Evolutionary conservation across 1,284 basidiomycete genomes (phyloP), one percentile per base, ranked within the genome.

Genomic region (Ceratobasidium theobromae): DNA sequence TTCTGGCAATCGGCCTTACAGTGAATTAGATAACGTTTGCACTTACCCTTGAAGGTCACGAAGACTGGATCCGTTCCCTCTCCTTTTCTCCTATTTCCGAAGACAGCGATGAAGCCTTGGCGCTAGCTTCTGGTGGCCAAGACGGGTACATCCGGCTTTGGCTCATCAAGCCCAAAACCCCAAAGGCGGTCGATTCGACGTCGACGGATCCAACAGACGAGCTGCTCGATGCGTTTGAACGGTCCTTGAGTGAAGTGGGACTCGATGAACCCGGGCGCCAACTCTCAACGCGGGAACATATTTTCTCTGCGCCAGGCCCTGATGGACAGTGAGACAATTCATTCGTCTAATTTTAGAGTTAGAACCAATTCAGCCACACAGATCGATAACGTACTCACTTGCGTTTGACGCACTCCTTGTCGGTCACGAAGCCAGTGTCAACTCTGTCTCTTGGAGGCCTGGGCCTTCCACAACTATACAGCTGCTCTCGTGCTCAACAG

Each of bases 351-450:
- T 45, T 12, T 33, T 65, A 53, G n/a, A 8, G 23, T 9, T 23
- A 23, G n/a, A 23, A 28, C 11, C 27, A n/a, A n/a, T 33, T 16
- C 40, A 32, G 4, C 54, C n/a, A n/a, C 40, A 46, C 51, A 73
- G 87, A 30, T 73, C 78, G 5, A 81, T 81, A 60, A 83, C 86
- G 68, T 93, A 84, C 74, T 85, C 87, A 9, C 82, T 95, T 38
- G 90, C 88, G 0, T 93, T 96, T 66, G 95, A 98, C 73, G 94
- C 95, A 0, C 84, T 98, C 21, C 82, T 98, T 12, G 79, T 97
- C 32, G 95, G 95, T 12, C 95, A 98, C 74, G 95, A 98, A 78
- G 87, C 88, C 2, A 91, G 91, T 32, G 79, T 98, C n/a, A 97
- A 93, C 0, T 89, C 87, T 35, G 77, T 98, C 11, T 80, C 86